A percentile compares a stretch with the other conserved stretches of the same genome.
phyloP scores from a whole-genome alignment of 345 rosid genomes.

The Gossypium herbaceum region DNA sequence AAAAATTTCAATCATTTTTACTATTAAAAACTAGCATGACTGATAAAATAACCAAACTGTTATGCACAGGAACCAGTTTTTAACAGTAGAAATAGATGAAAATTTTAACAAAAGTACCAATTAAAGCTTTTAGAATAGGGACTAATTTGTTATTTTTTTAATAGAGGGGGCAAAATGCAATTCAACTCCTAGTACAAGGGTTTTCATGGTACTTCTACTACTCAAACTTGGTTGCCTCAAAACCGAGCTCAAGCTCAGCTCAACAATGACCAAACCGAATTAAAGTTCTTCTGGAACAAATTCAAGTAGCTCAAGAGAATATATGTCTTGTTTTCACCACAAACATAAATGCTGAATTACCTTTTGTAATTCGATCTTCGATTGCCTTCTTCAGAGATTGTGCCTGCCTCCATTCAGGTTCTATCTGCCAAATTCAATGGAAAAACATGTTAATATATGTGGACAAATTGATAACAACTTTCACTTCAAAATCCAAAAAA shows the following conservation, averaged over 20 bases:
- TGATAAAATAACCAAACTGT: too few species aligned
- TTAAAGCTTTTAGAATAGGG: too few species aligned
- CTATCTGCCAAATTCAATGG: constrained; percentile 37
- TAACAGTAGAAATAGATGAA: too few species aligned
- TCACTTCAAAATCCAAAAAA: not conserved
- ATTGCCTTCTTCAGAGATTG: constrained; percentile 50
- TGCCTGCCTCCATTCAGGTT: constrained; percentile 78
- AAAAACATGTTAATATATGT: not conserved
- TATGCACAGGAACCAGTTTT: too few species aligned
- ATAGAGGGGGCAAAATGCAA: too few species aligned
- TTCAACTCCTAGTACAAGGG: too few species aligned
- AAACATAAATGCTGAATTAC: constrained; percentile 23
- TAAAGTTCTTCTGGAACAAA: not conserved
- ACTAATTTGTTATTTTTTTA: too few species aligned
- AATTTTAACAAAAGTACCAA: too few species aligned
- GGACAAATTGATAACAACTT: not conserved
- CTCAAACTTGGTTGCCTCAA: not conserved
- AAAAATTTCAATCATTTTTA: too few species aligned
- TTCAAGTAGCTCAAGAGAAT: not conserved
- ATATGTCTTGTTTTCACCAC: not conserved
- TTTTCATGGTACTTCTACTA: too few species aligned
- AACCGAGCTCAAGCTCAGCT: not conserved
- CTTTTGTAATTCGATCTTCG: constrained; percentile 63
- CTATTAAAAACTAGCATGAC: too few species aligned
- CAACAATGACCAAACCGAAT: not conserved